A percentile compares a stretch with the other conserved stretches of the same genome.
Evolutionary conservation across 257 asterid genomes (phyloP).

Genomic region (Cordia subcordata): DNA sequence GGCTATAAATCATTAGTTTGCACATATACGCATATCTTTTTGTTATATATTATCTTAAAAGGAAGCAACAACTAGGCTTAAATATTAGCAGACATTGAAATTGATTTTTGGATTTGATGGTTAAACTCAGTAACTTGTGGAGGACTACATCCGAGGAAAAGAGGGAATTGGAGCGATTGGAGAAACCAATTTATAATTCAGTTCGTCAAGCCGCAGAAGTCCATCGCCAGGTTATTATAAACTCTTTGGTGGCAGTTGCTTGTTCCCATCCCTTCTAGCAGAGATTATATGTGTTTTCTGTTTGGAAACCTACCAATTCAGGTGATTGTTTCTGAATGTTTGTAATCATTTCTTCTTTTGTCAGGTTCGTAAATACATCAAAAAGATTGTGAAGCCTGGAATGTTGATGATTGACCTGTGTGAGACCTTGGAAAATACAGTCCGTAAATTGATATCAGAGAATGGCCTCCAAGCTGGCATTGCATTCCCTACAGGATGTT

Average conservation of each 20-base stretch:
- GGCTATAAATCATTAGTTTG: background rate
- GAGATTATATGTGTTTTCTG: background rate
- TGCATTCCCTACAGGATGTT: constrained; percentile 99
- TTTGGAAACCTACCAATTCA: background rate
- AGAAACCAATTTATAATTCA: constrained; percentile 79
- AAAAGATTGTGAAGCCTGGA: constrained; percentile 81
- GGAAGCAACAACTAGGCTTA: too few relatives aligned
- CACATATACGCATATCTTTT: too few relatives aligned
- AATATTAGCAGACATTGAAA: background rate
- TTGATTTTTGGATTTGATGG: constrained; percentile 2
- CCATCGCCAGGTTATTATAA: constrained; percentile 80
- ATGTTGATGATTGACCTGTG: constrained; percentile 94
- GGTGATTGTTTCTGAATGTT: background rate
- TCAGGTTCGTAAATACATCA: constrained; percentile 86
- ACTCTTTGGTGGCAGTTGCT: background rate
- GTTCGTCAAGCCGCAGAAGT: constrained; percentile 99
- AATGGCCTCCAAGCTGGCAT: constrained; percentile 99
- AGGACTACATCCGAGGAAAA: constrained; percentile 95
- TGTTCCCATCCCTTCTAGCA: background rate
- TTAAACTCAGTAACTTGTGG: constrained; percentile 76
- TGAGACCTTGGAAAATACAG: constrained; percentile 93
- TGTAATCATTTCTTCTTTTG: background rate
- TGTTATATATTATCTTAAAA: too few relatives aligned
- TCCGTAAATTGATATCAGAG: constrained; percentile 85
- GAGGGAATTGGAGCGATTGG: constrained; percentile 89